Evolutionary conservation across 2,329 filamentous ascomycete species (phyloP), one percentile per base, ranked within the genome.

Genomic region (Pseudogymnoascus sp.): DNA sequence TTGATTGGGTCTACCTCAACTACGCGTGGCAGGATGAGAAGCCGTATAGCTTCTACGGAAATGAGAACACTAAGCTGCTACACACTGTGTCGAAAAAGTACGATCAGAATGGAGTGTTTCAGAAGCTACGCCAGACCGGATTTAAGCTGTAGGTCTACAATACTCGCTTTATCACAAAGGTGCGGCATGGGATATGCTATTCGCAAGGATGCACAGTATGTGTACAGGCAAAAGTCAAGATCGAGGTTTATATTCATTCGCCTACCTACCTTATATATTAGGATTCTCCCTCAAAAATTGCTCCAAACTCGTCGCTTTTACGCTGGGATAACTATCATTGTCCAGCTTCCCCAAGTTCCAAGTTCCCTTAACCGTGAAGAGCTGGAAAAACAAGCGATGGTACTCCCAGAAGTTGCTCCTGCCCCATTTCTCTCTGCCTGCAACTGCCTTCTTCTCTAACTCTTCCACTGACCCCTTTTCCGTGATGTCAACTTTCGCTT

Each of bases 21-120:
- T 81, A 81, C 61, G 78, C 78, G 0, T 73, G 74, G 10, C 67
- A 69, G 51, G 70, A 71, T 27, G 77, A 81, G 65, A 67, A 77
- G 27, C 74, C 78, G 0, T 70, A 80, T 21, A 27, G 66, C 0
- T 68, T 73, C 9, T 81, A 80, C 59, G 78, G 79, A 0, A 33
- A 66, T 1, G 68, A 71, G 1, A 80, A 77, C 15, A 64, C 77
- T 41, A 68, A 67, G 3, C 73, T 67, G 29, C 61, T 79, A 25
- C 64, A 66, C 44, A 61, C 63, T 0, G 63, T 76, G 7, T 65
- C 70, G 1, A 62, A 67, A n/a, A 75, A 74, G 59, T 78, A 76
- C 42, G 76, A 78, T 51, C 74, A 74, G 1, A 58, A 66, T 1
- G 71, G 73, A 1, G 71, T 77, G 5, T 78, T 77, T 55, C 74